Base-by-base conservation (phyloP, 768 basidiomycete species). In the Pulveroboletus ravenelii region DNA sequence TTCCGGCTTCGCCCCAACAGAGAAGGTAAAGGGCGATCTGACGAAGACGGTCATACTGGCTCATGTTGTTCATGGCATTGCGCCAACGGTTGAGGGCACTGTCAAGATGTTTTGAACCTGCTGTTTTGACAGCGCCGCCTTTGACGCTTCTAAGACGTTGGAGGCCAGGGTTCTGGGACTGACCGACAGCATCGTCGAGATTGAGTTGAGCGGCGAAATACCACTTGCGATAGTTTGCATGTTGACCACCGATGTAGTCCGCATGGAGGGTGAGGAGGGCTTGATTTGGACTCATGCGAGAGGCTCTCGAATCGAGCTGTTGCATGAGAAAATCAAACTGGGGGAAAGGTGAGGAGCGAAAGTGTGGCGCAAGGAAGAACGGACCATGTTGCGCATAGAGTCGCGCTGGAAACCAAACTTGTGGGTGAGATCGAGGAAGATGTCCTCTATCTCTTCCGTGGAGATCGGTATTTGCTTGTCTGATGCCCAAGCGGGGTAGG, bases 221-320 rank as follows among this genome's bases (percentile, higher is more conserved):
- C 96, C 96, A 98, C 71, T 98, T 97, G 68, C 96, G 89, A 70
- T 98, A 98, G 75, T 98, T 98, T 59, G 96, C 96, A 65, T 98
- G 89, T 64, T 93, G 90, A 41, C 96, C 96, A 50, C 96, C 96
- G 53, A 99, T 97, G 71, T 98, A 99, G 70, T 99, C 95, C 47
- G 95, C 95, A 66, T 99, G 96, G 20, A 99, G 79, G 34, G 96
- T 98, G 55, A 96, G 78, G 41, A 99, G 80, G 3, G 96, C 96
- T 63, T 97, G 94, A 66, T 89, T 89, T 10, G 96, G 93, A 8
- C 89, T 82, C 95, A 98, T 98, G 54, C 96, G 87, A 18, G 94
- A 97, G n/a, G 95, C 91, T 51, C 91, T 84, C 39, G 93, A 96
- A 71, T 99, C 96, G 63, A 99, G 88, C 55, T 92, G 83, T 46